Percentiles rank a stretch among this genome's conserved stretches.
These are phyloP conservation scores for Bonia amplexicaulis DNA, from an alignment of 176 grass and related monocot genomes.

Conservation along the genomic window DNA sequence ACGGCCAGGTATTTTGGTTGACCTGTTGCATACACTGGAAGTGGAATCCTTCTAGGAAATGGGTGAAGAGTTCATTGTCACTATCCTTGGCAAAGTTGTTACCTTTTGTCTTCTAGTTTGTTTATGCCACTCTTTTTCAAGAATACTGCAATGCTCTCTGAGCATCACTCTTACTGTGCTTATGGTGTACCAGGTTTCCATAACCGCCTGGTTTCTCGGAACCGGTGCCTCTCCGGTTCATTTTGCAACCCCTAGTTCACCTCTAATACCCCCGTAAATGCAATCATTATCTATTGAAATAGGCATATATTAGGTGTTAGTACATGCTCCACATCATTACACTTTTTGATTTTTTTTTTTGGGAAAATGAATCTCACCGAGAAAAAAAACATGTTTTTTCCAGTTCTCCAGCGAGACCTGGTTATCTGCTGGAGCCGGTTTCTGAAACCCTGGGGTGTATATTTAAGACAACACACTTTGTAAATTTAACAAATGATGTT, in stretches of 20 bases:
- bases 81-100: background rate
- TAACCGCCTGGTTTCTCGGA: background rate
- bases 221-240: background rate
- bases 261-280: background rate
- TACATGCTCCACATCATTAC: background rate
- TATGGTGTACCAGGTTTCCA: background rate
- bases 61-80: background rate
- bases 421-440: background rate
- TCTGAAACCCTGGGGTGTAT: background rate
- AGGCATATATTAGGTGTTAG: background rate
- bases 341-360: background rate
- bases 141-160: background rate
- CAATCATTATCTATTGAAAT: background rate
- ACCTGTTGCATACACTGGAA: background rate
- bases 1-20: background rate
- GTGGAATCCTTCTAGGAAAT: background rate
- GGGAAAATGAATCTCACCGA: background rate
- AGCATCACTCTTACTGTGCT: background rate
- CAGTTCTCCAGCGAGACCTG: background rate
- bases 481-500: background rate
- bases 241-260: background rate
- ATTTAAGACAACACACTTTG: background rate
- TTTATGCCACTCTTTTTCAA: background rate
- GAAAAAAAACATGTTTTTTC: background rate
- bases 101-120: conserved; percentile 1